These are phyloP conservation scores for Aspergillus fischeri DNA, from an alignment of 2,329 filamentous ascomycete genomes.

Conservation along the genomic window DNA sequence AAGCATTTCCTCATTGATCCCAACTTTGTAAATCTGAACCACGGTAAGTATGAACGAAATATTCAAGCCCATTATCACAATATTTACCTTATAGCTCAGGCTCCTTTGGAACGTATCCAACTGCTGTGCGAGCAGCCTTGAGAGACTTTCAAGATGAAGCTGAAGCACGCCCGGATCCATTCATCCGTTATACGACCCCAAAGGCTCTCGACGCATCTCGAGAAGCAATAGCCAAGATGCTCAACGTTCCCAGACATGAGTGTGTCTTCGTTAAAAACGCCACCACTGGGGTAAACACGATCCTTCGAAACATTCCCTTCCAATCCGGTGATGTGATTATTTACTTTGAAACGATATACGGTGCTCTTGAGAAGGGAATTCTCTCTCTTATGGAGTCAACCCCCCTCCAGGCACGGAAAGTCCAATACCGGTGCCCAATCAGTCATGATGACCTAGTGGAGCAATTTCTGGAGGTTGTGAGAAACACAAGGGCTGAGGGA, in stretches of 20 bases:
- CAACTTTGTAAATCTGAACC: slow-evolving; percentile 70
- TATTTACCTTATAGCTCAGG: slow-evolving; percentile 28
- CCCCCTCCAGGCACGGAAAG: slow-evolving; percentile 46
- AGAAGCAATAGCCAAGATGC: slow-evolving; percentile 57
- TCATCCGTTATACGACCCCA: slow-evolving; percentile 66
- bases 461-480: slow-evolving; percentile 58
- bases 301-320: slow-evolving; percentile 72
- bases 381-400: slow-evolving; percentile 68
- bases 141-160: slow-evolving; percentile 63
- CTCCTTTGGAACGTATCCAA: slow-evolving; percentile 75
- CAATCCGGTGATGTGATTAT: slow-evolving; percentile 66
- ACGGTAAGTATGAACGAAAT: slow-evolving; percentile 51
- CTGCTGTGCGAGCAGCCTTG: slow-evolving; percentile 55
- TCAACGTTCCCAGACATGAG: slow-evolving; percentile 63
- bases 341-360: slow-evolving; percentile 75
- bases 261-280: slow-evolving; percentile 79
- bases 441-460: slow-evolving; percentile 64
- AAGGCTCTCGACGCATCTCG: slow-evolving; percentile 61
- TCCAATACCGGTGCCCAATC: slow-evolving; percentile 65
- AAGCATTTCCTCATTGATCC: slow-evolving; percentile 66
- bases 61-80: slow-evolving; percentile 1
- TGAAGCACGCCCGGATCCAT: slow-evolving; percentile 69
- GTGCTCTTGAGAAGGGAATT: slow-evolving; percentile 69
- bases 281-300: slow-evolving; percentile 65
- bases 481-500: slow-evolving; percentile 51